These are phyloP conservation scores for Petunia secreta DNA, from an alignment of 257 asterid species.

Conservation along the genomic window DNA sequence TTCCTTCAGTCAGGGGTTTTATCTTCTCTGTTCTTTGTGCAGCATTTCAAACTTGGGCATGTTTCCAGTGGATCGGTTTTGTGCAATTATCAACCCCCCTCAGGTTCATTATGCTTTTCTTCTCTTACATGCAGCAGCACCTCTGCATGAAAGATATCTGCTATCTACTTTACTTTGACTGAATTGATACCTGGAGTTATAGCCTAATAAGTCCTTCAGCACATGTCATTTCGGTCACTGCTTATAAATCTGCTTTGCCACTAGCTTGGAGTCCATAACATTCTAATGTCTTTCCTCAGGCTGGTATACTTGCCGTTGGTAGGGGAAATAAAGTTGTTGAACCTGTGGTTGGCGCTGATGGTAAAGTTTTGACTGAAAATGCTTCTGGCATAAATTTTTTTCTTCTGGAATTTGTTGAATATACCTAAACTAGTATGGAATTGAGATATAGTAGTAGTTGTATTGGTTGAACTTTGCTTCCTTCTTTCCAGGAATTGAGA, in stretches of 20 bases:
- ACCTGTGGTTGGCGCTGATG: conserved; percentile 78
- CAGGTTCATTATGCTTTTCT: conserved; percentile 66
- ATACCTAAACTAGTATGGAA: not conserved
- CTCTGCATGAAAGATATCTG: not conserved
- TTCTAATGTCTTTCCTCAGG: conserved; percentile 55
- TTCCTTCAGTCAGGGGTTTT: conserved; percentile 31
- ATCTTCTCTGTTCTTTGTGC: conserved; percentile 39
- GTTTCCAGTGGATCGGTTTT: conserved; percentile 95
- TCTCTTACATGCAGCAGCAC: conserved; percentile 18
- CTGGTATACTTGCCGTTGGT: conserved; percentile 99
- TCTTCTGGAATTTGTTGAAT: conserved; percentile 12
- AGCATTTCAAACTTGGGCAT: conserved; percentile 99
- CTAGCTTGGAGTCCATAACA: conserved; percentile 29
- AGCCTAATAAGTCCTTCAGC: not conserved
- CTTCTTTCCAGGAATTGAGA: conserved; percentile 70
- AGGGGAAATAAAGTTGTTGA: conserved; percentile 92
- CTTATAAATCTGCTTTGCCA: conserved; percentile 11
- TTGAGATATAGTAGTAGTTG: not conserved
- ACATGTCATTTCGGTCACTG: not conserved
- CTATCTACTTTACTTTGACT: not conserved
- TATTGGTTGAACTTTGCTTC: conserved; percentile 23
- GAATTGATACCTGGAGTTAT: not conserved
- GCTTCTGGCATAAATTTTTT: not conserved
- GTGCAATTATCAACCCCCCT: conserved; percentile 98
- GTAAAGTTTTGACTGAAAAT: conserved; percentile 44